Conservation (phyloP, 257 asterid genomes). For the Parsonsia alboflavescens region DNA sequence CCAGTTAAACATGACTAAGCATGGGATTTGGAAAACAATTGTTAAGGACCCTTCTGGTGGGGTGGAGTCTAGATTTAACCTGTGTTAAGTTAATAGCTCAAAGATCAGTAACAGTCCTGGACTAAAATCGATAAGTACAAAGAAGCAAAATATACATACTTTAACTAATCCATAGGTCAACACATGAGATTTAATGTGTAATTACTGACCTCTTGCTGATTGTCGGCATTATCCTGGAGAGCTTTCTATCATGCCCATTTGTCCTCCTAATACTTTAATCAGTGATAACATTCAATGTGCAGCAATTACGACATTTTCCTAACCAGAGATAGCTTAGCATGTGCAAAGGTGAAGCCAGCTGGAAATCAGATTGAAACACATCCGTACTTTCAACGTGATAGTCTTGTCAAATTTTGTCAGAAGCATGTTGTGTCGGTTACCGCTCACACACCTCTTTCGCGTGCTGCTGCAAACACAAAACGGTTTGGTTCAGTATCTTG, state of each 20-base stretch:
- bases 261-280: background rate
- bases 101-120: background rate
- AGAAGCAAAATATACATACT: background rate
- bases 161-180: background rate
- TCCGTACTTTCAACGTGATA: constrained; percentile 70
- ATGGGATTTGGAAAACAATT: background rate
- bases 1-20: too few relatives aligned
- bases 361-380: constrained; percentile 69
- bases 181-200: background rate
- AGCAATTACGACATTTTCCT: constrained; percentile 65
- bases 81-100: background rate
- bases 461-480: constrained; percentile 55
- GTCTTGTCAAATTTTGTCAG: constrained; percentile 69
- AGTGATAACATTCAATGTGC: constrained; percentile 18
- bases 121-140: background rate
- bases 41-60: background rate
- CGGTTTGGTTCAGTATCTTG: constrained; percentile 67
- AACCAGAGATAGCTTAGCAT: constrained; percentile 71
- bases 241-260: background rate
- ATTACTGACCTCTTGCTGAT: background rate
- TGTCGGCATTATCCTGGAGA: background rate
- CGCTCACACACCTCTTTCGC: constrained; percentile 77
- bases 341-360: constrained; percentile 61
- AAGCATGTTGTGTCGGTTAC: constrained; percentile 58
- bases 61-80: background rate